Evolutionary conservation across 768 basidiomycete species (phyloP), one percentile per base, ranked within the genome.

Genomic region (Rhodotorula graminis): DNA sequence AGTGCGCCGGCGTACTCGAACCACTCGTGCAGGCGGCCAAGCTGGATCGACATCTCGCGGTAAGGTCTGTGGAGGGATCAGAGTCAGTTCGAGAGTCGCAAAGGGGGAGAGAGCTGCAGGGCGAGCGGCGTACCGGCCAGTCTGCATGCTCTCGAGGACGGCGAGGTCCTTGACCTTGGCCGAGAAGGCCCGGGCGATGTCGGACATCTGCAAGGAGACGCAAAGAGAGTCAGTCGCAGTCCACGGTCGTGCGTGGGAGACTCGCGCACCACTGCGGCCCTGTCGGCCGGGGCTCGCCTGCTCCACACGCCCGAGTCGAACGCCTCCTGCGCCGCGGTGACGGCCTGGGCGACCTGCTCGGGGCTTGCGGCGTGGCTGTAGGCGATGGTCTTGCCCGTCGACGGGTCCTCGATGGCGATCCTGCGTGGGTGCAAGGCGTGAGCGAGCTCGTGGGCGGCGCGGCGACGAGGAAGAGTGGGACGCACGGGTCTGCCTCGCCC

Each of bases 21-120:
- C 92, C 92, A 93, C 80, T 93, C 90, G 11, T 91, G 90, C 49
- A 93, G 83, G 52, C 92, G 84, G 2, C 84, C 82, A 8, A 93
- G 83, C 80, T 93, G 92, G 0, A 87, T 87, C 29, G 83, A 86
- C 90, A 93, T 92, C 81, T 93, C 91, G 21, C 89, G 84, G 59
- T 91, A 88, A n/a, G 89, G 83, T 65, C 64, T 64, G 64, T 23
- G 8, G 19, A 4, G 23, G 27, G 23, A 9, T 8, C 49, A 8
- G 21, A 9, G 27, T 52, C 50, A 52, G 50, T 11, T 4, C 25
- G 23, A 11, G 42, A 44, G 42, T 8, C 42, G 42, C 15, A 25
- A 25, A 42, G 23, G 21, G 11, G 21, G 57, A n/a, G 5, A 50
- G 49, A 27, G 42, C 37, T 37, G 9, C 16, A 19, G 50, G 29